phyloP scores from a whole-genome alignment of 495 filamentous ascomycete genomes.

The Collariella sp. region DNA sequence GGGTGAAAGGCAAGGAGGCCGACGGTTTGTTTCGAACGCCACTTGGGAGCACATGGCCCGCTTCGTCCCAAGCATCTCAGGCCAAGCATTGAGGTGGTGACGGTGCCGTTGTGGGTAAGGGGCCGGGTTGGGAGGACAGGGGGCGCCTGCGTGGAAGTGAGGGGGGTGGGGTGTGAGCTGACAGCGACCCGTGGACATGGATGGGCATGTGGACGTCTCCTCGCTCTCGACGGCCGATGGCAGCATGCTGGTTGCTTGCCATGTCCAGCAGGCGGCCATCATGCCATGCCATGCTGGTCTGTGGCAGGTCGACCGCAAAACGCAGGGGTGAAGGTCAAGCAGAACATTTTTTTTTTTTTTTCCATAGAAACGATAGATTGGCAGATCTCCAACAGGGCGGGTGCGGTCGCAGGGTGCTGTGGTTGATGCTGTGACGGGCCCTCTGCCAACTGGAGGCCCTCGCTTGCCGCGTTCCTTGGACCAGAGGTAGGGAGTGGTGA shows the following conservation, averaged over 20 bases:
- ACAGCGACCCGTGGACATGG: background rate
- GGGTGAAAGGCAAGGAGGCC: conserved; percentile 4
- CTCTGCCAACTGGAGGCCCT: background rate
- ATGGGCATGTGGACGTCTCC: no score
- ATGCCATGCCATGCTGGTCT: background rate
- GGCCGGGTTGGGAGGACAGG: background rate
- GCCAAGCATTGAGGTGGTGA: conserved; percentile 1
- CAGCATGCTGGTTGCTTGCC: background rate
- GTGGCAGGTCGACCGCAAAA: background rate
- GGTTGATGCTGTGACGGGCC: background rate
- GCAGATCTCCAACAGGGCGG: background rate
- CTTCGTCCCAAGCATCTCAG: conserved; percentile 11
- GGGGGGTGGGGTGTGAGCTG: background rate
- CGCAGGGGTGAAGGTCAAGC: background rate
- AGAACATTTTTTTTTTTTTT: background rate
- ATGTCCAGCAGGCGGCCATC: background rate
- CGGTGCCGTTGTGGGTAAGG: conserved; percentile 3
- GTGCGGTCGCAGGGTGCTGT: conserved; percentile 1
- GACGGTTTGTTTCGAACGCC: conserved; percentile 22
- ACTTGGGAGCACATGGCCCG: conserved; percentile 10
- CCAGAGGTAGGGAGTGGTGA: background rate
- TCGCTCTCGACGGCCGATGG: background rate
- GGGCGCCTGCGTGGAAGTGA: background rate
- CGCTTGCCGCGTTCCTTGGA: conserved; percentile 2
- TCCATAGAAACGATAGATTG: background rate